Evolutionary conservation across 2,329 filamentous ascomycete genomes (phyloP).

Genomic region (Sporothrix curviconia): DNA sequence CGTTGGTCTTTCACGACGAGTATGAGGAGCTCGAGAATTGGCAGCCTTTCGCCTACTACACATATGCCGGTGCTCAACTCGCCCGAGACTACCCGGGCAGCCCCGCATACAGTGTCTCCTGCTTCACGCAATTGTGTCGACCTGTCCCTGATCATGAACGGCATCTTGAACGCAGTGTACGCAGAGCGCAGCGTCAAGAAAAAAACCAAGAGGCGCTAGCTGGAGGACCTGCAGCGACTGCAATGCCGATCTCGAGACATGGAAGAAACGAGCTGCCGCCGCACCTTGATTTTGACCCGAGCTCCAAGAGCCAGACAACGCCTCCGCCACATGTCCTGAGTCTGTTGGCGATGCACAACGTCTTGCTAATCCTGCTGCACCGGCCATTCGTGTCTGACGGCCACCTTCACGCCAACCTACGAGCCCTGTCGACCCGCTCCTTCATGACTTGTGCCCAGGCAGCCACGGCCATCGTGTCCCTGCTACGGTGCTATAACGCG

Average conservation of each 20-base stretch:
- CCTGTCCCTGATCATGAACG: slow-evolving; percentile 14
- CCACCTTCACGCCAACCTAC: slow-evolving; percentile 11
- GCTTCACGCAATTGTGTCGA: slow-evolving; percentile 15
- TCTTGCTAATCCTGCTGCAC: slow-evolving; percentile 36
- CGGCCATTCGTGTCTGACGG: slow-evolving; percentile 31
- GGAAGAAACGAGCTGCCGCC: slow-evolving; percentile 11
- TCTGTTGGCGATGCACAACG: slow-evolving; percentile 26
- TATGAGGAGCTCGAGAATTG: slow-evolving; percentile 49
- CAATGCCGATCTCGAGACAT: slow-evolving; percentile 10
- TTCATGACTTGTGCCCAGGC: slow-evolving; percentile 27
- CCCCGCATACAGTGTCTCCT: slow-evolving; percentile 15
- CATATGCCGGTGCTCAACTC: not conserved
- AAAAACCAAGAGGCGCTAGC: not conserved
- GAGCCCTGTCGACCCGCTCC: not conserved
- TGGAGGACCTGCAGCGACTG: slow-evolving; percentile 1
- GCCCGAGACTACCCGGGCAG: not conserved
- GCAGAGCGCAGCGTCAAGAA: slow-evolving; percentile 10
- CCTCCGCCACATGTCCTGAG: slow-evolving; percentile 14
- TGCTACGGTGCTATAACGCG: slow-evolving; percentile 29
- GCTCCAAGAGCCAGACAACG: not conserved
- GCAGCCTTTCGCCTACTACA: slow-evolving; percentile 30
- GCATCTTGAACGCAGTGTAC: slow-evolving; percentile 16
- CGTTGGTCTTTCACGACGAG: slow-evolving; percentile 40
- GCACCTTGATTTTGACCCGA: slow-evolving; percentile 7
- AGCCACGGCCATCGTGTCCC: slow-evolving; percentile 23